A percentile compares a stretch with the other conserved stretches of the same genome.
phyloP scores from a whole-genome alignment of 164 flowering plant genomes.

The Nymphaea colorata region DNA sequence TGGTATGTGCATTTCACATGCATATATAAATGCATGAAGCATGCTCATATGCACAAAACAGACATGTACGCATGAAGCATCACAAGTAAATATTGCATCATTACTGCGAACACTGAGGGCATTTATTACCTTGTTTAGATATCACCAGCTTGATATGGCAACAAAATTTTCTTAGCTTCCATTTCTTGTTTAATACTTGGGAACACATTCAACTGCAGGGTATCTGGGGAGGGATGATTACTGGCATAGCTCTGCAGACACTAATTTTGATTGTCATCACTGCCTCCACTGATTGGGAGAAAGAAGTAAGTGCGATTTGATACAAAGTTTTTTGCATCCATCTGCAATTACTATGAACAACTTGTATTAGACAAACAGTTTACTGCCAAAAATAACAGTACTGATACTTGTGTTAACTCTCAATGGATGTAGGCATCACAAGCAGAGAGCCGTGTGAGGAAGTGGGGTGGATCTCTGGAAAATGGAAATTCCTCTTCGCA shows the following conservation, averaged over 20 bases:
- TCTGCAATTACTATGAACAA: no score
- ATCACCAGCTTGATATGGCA: not conserved
- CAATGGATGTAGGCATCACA: not conserved
- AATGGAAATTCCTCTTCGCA: not conserved
- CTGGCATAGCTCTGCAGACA: conserved; percentile 11
- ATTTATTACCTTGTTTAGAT: not conserved
- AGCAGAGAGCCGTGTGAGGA: not conserved
- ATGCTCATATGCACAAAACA: no score
- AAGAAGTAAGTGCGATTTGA: conserved; percentile 9
- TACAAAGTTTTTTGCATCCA: no score
- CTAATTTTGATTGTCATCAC: conserved; percentile 8
- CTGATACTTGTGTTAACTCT: no score
- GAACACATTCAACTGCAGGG: conserved; percentile 6
- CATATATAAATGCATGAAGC: no score
- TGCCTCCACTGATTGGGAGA: conserved; percentile 12
- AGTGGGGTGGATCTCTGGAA: not conserved
- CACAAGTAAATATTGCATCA: no score
- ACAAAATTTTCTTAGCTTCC: no score
- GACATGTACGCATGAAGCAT: no score
- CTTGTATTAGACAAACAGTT: no score
- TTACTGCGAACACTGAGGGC: no score
- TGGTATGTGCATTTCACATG: no score
- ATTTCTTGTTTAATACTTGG: no score
- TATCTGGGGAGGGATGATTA: conserved; percentile 12
- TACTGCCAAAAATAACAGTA: not conserved